These are phyloP conservation scores for Calonectria fujianensis DNA, from an alignment of 2,329 filamentous ascomycete species.

Conservation along the genomic window DNA sequence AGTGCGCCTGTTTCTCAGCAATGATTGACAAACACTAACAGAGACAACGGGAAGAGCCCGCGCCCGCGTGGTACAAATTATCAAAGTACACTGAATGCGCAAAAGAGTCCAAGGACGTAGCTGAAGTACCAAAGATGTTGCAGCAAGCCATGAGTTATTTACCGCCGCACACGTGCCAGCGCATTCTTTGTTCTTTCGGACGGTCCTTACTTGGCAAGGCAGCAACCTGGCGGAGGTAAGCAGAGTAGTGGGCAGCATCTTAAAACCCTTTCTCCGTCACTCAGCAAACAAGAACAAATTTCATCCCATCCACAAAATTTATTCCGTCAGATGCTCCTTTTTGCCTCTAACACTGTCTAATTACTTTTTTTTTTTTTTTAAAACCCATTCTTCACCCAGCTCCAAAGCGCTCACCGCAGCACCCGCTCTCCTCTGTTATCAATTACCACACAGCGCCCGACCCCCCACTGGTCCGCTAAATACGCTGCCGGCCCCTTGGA, in stretches of 20 bases:
- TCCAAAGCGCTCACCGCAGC: background rate
- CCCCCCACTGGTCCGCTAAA: conserved; percentile 43
- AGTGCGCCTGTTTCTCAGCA: background rate
- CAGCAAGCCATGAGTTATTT: background rate
- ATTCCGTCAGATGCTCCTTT: background rate
- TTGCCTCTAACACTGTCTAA: background rate
- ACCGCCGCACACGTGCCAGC: conserved; percentile 7
- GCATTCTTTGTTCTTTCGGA: conserved; percentile 12
- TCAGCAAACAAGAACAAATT: conserved; percentile 14
- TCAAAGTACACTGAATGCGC: background rate
- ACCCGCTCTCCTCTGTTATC: background rate
- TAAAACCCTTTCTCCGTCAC: conserved; percentile 9
- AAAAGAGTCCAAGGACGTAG: background rate
- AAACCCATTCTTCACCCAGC: background rate
- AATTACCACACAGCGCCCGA: conserved; percentile 4
- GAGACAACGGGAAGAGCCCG: background rate
- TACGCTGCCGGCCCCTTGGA: conserved; percentile 42
- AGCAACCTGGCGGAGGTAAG: conserved; percentile 1
- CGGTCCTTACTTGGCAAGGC: conserved; percentile 5
- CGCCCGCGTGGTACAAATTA: conserved; percentile 2
- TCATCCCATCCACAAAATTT: conserved; percentile 19
- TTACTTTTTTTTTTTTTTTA: background rate
- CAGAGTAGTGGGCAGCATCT: conserved; percentile 1
- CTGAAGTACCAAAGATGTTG: background rate
- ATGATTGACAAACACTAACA: background rate